Conservation (phyloP, 768 basidiomycete genomes). For the Amanita inopinata region DNA sequence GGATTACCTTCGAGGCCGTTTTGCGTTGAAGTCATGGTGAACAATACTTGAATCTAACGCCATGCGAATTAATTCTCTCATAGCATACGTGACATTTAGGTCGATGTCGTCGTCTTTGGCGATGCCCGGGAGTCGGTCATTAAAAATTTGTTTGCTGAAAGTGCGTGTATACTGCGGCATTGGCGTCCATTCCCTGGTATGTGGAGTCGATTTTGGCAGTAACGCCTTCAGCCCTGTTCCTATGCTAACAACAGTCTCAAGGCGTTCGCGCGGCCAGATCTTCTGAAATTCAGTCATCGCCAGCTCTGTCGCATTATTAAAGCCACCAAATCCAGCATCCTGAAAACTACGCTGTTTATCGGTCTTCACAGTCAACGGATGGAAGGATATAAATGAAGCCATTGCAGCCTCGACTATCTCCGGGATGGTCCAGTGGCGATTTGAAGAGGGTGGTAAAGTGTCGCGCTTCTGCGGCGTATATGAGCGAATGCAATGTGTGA, state of each 20-base stretch:
- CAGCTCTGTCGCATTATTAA: slow-evolving; percentile 16
- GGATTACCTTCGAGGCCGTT: not conserved
- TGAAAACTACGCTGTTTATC: slow-evolving; percentile 13
- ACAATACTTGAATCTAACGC: slow-evolving; percentile 1
- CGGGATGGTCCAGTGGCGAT: slow-evolving; percentile 16
- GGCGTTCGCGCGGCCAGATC: slow-evolving; percentile 14
- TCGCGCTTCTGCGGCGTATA: slow-evolving; percentile 10
- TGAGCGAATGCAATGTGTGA: slow-evolving; percentile 16
- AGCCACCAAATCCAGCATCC: slow-evolving; percentile 18
- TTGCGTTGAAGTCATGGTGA: not conserved
- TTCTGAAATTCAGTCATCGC: slow-evolving; percentile 11
- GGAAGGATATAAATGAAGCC: slow-evolving; percentile 14
- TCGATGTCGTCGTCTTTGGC: not conserved
- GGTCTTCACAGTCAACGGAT: slow-evolving; percentile 11
- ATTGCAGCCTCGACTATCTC: slow-evolving; percentile 15
- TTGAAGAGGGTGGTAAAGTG: not conserved
- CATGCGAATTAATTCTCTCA: slow-evolving; percentile 2
- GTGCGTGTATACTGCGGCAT: not conserved
- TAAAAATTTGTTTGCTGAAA: not conserved
- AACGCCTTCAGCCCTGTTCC: slow-evolving; percentile 12
- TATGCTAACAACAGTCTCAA: slow-evolving; percentile 12
- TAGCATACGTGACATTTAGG: slow-evolving; percentile 1
- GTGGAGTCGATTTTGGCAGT: slow-evolving; percentile 2
- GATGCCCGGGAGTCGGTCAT: not conserved
- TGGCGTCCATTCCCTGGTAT: slow-evolving; percentile 2